Evolutionary conservation across 345 rosid genomes (phyloP).

Genomic region (Salix brachista): DNA sequence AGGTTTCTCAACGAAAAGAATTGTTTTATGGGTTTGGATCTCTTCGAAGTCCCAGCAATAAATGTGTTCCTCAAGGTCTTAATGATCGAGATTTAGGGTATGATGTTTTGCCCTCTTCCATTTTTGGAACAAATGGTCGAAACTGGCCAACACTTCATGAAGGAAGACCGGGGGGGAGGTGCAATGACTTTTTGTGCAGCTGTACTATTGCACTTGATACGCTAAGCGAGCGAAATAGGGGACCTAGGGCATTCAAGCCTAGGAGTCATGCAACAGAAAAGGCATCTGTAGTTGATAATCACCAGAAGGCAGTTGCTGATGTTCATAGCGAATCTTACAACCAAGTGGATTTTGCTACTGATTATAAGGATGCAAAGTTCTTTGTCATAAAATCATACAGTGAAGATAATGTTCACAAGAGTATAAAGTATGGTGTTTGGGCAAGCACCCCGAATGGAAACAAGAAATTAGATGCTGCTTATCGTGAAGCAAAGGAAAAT

Average conservation of each 20-base stretch:
- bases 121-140: conserved; percentile 34
- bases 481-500: conserved; percentile 60
- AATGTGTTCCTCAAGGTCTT: conserved; percentile 32
- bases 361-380: conserved; percentile 64
- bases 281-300: conserved; percentile 16
- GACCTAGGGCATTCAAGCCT: conserved; percentile 54
- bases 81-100: conserved; percentile 33
- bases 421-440: conserved; percentile 87
- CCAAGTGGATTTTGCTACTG: conserved; percentile 40
- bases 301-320: conserved; percentile 25
- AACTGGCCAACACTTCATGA: conserved; percentile 48
- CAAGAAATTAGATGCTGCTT: conserved; percentile 81
- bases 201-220: conserved; percentile 43
- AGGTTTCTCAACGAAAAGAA: conserved; percentile 43
- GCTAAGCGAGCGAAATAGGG: conserved; percentile 51
- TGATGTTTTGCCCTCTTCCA: conserved; percentile 30
- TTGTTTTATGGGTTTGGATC: conserved; percentile 43
- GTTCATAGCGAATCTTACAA: conserved; percentile 30
- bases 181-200: conserved; percentile 39
- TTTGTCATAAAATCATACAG: conserved; percentile 83
- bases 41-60: conserved; percentile 34
- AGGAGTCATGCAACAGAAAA: conserved; percentile 26
- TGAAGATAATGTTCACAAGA: conserved; percentile 87
- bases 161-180: conserved; percentile 40
- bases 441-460: conserved; percentile 83